Base-by-base conservation (phyloP, 2,329 filamentous ascomycete genomes). In the Rutstroemia sp. region DNA sequence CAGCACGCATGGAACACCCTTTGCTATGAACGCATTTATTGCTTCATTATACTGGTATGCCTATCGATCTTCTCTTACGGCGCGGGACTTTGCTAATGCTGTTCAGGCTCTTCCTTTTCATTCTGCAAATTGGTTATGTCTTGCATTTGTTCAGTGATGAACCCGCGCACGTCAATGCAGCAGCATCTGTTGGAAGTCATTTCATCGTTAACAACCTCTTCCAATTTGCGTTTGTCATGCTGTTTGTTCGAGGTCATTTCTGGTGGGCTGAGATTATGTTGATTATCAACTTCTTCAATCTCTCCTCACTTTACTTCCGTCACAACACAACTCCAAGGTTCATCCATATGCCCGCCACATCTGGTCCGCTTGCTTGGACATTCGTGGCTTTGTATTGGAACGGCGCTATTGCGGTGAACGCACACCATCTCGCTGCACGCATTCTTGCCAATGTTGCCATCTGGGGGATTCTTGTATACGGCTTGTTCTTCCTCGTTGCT, bases 361-460 rank as follows among this genome's bases (percentile, higher is more conserved):
- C 87, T 16, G 88, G 84, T 0, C 91, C 91, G 5, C 76, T 95
- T 63, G 88, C 87, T 1, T 96, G 89, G 88, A 91, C 87, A 14
- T 88, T 94, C 67, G 84, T 92, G 14, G 87, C 88, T 30, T 78
- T 96, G 53, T 92, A 92, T 76, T 95, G 89, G 89, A 89, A 90
- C 64, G 91, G 91, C 8, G 89, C 91, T 19, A 84, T 92, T 48
- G 88, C 88, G 69, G 81, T 92, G n/a, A 77, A 89, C 67, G 79
- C 83, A 7, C 74, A 84, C 57, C 80, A 75, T 57, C 71, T 90
- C 4, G 77, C 86, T 2, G 86, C 88, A n/a, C 78, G 89, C 48
- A 85, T 95, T 63, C 81, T 94, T 23, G 90, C 88, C 51, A 95
- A 96, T 68, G 76, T 95, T 63, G 90, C 91, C 64, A 88, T 96